A percentile compares a stretch with the other conserved stretches of the same genome.
Conservation (phyloP, 495 filamentous ascomycete species). For the Aspergillus sclerotioniger region DNA sequence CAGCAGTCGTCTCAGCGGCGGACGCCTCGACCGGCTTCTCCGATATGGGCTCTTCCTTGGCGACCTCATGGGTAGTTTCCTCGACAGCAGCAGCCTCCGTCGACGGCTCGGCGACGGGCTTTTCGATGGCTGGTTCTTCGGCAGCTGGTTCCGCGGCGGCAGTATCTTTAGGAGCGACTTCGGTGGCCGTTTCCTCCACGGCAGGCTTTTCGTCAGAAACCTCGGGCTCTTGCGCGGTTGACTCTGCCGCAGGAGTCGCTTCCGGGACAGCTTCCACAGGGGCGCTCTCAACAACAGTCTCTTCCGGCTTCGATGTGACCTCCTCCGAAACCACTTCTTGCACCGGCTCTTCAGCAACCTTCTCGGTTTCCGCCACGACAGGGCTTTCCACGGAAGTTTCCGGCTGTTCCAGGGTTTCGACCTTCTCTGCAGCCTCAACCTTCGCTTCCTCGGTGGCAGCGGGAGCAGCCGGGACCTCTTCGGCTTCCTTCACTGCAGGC, state of each 20-base stretch:
- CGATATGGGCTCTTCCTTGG: neutral
- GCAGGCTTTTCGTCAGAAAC: conserved; percentile 20
- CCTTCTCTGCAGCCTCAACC: conserved; percentile 3
- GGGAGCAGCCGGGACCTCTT: conserved; percentile 5
- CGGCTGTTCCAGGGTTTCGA: neutral
- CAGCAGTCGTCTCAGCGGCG: neutral
- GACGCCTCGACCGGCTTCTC: conserved; percentile 10
- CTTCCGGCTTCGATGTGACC: conserved; percentile 9
- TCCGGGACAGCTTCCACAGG: conserved; percentile 13
- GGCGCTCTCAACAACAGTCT: conserved; percentile 13
- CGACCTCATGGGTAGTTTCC: conserved; percentile 10
- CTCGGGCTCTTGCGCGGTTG: conserved; percentile 14
- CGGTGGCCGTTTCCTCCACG: neutral
- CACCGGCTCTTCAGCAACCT: conserved; percentile 5
- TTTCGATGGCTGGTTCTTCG: conserved; percentile 8
- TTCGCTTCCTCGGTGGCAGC: neutral
- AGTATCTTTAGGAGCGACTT: conserved; percentile 10
- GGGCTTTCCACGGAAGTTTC: neutral
- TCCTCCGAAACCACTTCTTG: conserved; percentile 16
- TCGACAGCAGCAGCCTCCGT: conserved; percentile 6
- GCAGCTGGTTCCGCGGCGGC: neutral
- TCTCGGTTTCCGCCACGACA: neutral
- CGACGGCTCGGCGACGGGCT: neutral
- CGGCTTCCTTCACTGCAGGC: conserved; percentile 1
- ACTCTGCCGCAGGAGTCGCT: conserved; percentile 13